Percentiles rank a stretch among this genome's conserved stretches.
Evolutionary conservation across 352 stramenopile species (phyloP).

Genomic region (Globisporangium spinosum): DNA sequence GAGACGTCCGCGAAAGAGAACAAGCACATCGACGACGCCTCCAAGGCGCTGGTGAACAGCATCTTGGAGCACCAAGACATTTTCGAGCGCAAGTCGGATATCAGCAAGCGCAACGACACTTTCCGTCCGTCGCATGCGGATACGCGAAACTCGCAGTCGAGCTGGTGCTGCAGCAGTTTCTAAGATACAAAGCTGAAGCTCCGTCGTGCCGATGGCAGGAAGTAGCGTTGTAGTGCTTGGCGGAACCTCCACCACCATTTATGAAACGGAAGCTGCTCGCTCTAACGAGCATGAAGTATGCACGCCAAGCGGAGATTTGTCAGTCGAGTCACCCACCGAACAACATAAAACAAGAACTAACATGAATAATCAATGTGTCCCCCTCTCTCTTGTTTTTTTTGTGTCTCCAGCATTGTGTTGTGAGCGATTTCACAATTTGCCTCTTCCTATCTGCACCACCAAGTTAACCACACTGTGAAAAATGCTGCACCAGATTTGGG

Average conservation of each 20-base stretch:
- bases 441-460: not conserved
- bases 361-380: not conserved
- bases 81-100: conserved; percentile 79
- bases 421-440: not conserved
- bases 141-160: conserved; percentile 36
- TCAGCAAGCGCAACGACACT: conserved; percentile 63
- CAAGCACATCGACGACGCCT: conserved; percentile 88
- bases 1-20: conserved; percentile 92
- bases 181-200: conserved; percentile 22
- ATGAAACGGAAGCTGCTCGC: not conserved
- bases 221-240: not conserved
- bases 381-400: too few relatives aligned
- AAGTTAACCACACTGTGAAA: not conserved
- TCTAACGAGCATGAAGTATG: not conserved
- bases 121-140: conserved; percentile 70
- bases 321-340: not conserved
- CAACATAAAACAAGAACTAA: not conserved
- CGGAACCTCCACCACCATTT: not conserved
- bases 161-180: conserved; percentile 88
- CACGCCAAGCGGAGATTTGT: not conserved
- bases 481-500: not conserved
- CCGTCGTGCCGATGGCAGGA: not conserved
- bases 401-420: not conserved
- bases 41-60: conserved; percentile 75
- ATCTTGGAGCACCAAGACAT: conserved; percentile 84